Evolutionary conservation across 331 rosid species (phyloP).

Genomic region (Malus hybrid): DNA sequence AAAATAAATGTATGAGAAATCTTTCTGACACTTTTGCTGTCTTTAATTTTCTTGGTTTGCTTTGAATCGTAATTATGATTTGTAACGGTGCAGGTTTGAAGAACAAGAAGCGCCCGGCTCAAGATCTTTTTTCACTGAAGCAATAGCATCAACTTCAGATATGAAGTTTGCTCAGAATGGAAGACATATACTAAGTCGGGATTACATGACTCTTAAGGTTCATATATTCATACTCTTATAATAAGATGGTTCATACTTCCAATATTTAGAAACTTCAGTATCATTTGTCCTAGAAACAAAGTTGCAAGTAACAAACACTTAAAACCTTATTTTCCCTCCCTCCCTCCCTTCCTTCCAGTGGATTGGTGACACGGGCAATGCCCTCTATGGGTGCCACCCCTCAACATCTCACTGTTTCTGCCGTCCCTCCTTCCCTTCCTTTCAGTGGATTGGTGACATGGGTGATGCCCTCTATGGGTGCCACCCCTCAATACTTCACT

Average conservation of each 20-base stretch:
- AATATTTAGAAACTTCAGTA: background rate
- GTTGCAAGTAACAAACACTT: background rate
- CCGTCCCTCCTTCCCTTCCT: no score
- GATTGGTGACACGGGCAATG: no score
- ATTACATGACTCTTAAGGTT: slow-evolving; percentile 69
- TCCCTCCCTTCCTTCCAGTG: no score
- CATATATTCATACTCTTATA: background rate
- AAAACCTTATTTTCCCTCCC: background rate
- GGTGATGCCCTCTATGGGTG: background rate
- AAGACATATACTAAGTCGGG: slow-evolving; percentile 58
- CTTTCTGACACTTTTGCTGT: background rate
- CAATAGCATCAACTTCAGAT: slow-evolving; percentile 62
- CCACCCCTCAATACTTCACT: background rate
- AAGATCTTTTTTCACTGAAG: slow-evolving; percentile 59
- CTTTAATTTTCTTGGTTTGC: background rate
- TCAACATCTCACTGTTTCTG: background rate
- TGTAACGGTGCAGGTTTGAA: slow-evolving; percentile 45
- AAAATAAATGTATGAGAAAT: background rate
- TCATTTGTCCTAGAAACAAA: background rate
- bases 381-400: background rate
- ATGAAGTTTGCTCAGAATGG: slow-evolving; percentile 56
- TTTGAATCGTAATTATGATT: background rate
- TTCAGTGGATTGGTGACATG: no score
- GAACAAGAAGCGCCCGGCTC: slow-evolving; percentile 54
- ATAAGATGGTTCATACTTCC: background rate